Conservation (phyloP, 2,329 filamentous ascomycete genomes). For the Trichoderma simmonsii region DNA sequence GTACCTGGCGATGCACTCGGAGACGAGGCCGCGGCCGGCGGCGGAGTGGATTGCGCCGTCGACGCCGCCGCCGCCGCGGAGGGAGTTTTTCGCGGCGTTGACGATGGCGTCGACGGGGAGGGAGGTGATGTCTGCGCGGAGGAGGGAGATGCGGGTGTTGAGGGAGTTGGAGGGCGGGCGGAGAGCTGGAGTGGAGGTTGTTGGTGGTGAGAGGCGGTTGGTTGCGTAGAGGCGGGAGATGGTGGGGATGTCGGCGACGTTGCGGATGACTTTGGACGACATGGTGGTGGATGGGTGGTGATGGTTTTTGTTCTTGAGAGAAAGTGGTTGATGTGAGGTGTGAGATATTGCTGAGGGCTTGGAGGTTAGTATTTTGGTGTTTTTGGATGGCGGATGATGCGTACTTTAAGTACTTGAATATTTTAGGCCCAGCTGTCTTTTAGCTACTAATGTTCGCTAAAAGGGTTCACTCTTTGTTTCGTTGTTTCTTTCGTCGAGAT, state of each 20-base stretch:
- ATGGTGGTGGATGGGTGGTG: background rate
- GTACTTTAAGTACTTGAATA: background rate
- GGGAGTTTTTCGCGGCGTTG: conserved; percentile 79
- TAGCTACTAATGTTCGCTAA: too few species aligned
- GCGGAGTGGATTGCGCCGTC: conserved; percentile 83
- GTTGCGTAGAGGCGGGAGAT: conserved; percentile 61
- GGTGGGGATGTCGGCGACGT: conserved; percentile 56
- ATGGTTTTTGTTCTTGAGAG: background rate
- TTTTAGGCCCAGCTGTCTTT: background rate
- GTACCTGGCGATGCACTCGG: conserved; percentile 64
- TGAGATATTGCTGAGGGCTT: background rate
- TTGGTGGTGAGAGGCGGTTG: conserved; percentile 33
- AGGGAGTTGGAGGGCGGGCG: conserved; percentile 47
- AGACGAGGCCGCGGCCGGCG: conserved; percentile 65
- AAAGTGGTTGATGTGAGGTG: background rate
- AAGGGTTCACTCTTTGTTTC: too few species aligned
- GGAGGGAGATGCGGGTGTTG: conserved; percentile 69
- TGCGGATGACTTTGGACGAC: background rate
- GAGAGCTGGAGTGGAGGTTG: background rate
- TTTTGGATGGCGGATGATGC: background rate
- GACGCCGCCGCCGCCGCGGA: conserved; percentile 87
- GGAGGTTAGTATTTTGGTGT: background rate
- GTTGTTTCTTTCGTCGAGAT: background rate
- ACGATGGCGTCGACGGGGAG: conserved; percentile 80
- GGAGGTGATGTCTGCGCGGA: conserved; percentile 77